Conservation (phyloP, 805 yeast species). For the Saccharomycopsis capsularis region DNA sequence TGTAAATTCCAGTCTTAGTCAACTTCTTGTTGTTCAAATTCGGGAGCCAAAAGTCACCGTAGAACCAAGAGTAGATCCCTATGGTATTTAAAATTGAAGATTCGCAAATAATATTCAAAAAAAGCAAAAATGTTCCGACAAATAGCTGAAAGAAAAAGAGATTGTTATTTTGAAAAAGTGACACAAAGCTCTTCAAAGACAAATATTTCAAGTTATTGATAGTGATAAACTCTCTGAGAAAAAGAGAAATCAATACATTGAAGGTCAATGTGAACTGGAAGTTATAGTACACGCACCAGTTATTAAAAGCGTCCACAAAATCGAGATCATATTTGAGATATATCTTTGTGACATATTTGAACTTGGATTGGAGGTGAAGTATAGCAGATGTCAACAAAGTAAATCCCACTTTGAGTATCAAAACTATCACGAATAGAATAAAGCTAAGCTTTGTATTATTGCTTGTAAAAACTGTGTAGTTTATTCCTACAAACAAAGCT, state of each 20-base stretch:
- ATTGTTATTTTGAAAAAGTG: slow-evolving; percentile 29
- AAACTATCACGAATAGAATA: slow-evolving; percentile 35
- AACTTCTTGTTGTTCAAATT: slow-evolving; percentile 42
- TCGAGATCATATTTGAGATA: slow-evolving; percentile 59
- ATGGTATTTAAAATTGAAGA: slow-evolving; percentile 60
- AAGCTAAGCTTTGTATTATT: slow-evolving; percentile 29
- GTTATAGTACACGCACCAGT: slow-evolving; percentile 66
- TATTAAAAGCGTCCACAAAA: slow-evolving; percentile 57
- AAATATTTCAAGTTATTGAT: slow-evolving; percentile 10
- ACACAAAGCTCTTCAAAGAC: not conserved
- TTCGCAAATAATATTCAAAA: slow-evolving; percentile 64
- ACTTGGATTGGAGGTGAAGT: slow-evolving; percentile 51
- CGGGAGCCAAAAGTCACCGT: slow-evolving; percentile 75
- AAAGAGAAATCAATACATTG: slow-evolving; percentile 39
- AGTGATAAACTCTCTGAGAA: slow-evolving; percentile 29
- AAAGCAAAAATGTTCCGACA: slow-evolving; percentile 47
- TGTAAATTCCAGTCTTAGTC: slow-evolving; percentile 73
- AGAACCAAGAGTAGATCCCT: slow-evolving; percentile 86
- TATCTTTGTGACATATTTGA: slow-evolving; percentile 56
- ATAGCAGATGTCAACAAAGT: slow-evolving; percentile 44
- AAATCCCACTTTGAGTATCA: slow-evolving; percentile 43
- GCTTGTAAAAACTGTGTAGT: slow-evolving; percentile 22
- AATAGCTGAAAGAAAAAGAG: slow-evolving; percentile 48
- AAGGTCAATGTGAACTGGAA: slow-evolving; percentile 48
- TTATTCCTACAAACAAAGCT: slow-evolving; percentile 34